Evolutionary conservation across 495 filamentous ascomycete species (phyloP), one percentile per base, ranked within the genome.

Genomic region (Xanthoparmelia taractica): DNA sequence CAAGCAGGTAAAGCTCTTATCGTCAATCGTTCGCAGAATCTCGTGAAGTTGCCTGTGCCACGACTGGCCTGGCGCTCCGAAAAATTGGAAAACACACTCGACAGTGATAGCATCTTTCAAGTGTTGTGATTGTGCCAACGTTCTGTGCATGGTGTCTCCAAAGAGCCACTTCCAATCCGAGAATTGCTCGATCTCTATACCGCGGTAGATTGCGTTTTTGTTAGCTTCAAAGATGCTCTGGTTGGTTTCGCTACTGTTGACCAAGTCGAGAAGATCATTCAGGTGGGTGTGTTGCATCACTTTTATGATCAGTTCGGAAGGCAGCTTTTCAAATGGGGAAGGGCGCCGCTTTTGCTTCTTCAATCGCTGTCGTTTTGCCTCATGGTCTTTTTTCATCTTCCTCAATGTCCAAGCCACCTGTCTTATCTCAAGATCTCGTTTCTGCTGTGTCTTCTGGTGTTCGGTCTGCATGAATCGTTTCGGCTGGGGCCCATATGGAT

Each of bases 141-240:
- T 50, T 41, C 61, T 63, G 12, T 33, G 23, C 33, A 36, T 48
- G 31, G 41, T 63, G 34, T 63, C 23, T 37, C 61, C 61, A 50
- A 63, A 58, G 36, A 63, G 41, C 61, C 61, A 63, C 34, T 59
- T 58, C 55, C 34, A 43, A 25, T 63, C 37, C 12, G 31, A 18
- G 8, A 50, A 63, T 58, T 63, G 61, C 33, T 58, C 56, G 23
- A n/a, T 34, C 55, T 63, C 61, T 6, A 63, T 63, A 38, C 61
- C 55, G 13, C 27, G 54, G 27, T 50, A 37, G 31, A 54, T 27
- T 31, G 55, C 61, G 15, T 18, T 37, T 58, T 17, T 18, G 17
- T 58, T 63, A 27, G 12, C 27, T 31, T 15, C 36, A 29, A 33
- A 54, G 29, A 54, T 54, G 29, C 50, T 20, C 33, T 3, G 27